Evolutionary conservation across 331 rosid genomes (phyloP).

Genomic region (Stylosanthes scabra): DNA sequence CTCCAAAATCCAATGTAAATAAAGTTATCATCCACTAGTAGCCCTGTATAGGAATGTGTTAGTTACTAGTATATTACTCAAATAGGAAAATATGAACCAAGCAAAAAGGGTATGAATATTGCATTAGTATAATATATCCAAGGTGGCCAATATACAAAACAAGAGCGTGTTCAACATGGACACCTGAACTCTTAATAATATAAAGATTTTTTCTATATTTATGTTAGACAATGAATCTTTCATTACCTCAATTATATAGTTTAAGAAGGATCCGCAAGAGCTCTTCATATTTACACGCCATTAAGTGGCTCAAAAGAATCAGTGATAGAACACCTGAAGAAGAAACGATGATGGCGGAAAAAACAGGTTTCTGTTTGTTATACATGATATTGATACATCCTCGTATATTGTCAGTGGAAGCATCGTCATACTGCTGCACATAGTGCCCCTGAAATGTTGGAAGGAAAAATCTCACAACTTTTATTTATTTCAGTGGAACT

Average conservation of each 20-base stretch:
- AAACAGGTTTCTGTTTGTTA: conserved; percentile 36
- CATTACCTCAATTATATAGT: conserved; percentile 30
- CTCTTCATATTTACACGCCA: conserved; percentile 39
- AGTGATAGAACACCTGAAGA: conserved; percentile 31
- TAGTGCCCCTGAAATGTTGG: conserved; percentile 58
- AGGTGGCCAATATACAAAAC: neutral
- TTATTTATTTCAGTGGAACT: conserved; percentile 31
- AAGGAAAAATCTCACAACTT: conserved; percentile 6
- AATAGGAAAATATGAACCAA: neutral
- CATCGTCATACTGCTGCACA: conserved; percentile 65
- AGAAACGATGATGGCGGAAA: conserved; percentile 32
- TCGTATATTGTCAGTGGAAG: conserved; percentile 19
- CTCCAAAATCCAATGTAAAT: neutral
- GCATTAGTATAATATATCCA: neutral
- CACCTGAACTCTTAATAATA: conserved; percentile 4
- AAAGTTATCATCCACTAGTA: neutral
- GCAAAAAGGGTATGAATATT: neutral
- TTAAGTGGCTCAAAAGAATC: conserved; percentile 39
- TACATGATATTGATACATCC: conserved; percentile 4
- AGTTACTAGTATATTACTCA: neutral
- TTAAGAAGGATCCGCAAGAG: conserved; percentile 3
- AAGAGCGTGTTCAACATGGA: conserved; percentile 26
- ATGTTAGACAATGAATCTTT: conserved; percentile 12
- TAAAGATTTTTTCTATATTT: neutral
- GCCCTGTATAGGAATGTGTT: neutral